Evolutionary conservation across 2,329 filamentous ascomycete species (phyloP).

Genomic region (Ophiostoma montium): DNA sequence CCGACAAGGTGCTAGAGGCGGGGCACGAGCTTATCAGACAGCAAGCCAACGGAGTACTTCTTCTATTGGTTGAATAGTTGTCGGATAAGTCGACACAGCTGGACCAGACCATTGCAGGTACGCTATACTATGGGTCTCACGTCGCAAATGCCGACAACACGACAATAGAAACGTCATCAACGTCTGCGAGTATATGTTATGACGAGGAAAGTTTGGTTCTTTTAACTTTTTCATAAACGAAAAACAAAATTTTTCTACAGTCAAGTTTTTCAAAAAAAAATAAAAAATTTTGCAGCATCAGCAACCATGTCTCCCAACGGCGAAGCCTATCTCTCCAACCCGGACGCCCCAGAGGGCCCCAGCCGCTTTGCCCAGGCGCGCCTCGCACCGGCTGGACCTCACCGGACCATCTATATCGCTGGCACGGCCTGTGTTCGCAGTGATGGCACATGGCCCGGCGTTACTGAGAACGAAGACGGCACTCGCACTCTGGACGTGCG

Average conservation of each 20-base stretch:
- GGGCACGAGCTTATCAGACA: too few species aligned
- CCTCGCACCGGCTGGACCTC: constrained; percentile 17
- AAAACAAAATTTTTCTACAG: not conserved
- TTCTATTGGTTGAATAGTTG: too few species aligned
- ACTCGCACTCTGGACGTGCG: constrained; percentile 22
- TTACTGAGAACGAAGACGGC: constrained; percentile 23
- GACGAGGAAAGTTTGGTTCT: not conserved
- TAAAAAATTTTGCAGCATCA: not conserved
- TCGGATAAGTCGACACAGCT: too few species aligned
- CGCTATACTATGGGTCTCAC: too few species aligned
- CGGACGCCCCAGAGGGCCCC: constrained; percentile 15
- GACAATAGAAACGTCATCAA: too few species aligned
- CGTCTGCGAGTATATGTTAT: not conserved
- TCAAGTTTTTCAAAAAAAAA: not conserved
- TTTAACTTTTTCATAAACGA: not conserved
- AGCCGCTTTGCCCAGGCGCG: constrained; percentile 24
- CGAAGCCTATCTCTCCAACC: constrained; percentile 21
- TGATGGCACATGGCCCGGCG: constrained; percentile 23
- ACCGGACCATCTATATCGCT: constrained; percentile 26
- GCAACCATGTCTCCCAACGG: constrained; percentile 20
- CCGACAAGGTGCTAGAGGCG: too few species aligned
- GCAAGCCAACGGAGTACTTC: too few species aligned
- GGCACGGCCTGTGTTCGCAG: constrained; percentile 23
- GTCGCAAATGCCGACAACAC: too few species aligned
- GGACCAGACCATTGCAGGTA: too few species aligned